Conservation (phyloP, 805 yeast genomes). For the Candida pseudoglaebosa region DNA sequence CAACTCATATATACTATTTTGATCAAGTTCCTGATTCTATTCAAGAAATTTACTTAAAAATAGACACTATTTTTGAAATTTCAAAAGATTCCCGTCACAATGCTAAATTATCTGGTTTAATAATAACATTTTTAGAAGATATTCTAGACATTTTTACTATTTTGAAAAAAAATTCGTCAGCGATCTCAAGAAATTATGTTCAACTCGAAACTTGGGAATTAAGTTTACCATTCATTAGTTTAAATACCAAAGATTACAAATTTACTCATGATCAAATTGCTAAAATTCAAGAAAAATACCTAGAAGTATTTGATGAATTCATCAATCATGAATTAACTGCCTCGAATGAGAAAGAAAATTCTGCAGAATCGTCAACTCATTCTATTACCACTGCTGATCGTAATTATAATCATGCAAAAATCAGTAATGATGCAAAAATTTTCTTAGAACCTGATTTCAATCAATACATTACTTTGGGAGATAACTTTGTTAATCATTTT, state of each 20-base stretch:
- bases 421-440: slow-evolving; percentile 9
- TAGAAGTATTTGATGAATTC: slow-evolving; percentile 34
- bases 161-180: slow-evolving; percentile 28
- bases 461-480: slow-evolving; percentile 37
- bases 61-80: slow-evolving; percentile 28
- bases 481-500: slow-evolving; percentile 39
- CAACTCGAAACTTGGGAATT: slow-evolving; percentile 43
- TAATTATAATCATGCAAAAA: slow-evolving; percentile 10
- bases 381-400: slow-evolving; percentile 11
- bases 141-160: slow-evolving; percentile 27
- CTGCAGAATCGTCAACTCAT: slow-evolving; percentile 7
- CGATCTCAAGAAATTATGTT: slow-evolving; percentile 41
- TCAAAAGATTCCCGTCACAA: slow-evolving; percentile 8
- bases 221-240: slow-evolving; percentile 27
- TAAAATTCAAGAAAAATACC: slow-evolving; percentile 36
- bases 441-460: slow-evolving; percentile 38
- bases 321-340: slow-evolving; percentile 25
- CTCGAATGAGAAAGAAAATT: slow-evolving; percentile 1
- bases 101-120: slow-evolving; percentile 14
- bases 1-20: slow-evolving; percentile 76
- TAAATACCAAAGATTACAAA: slow-evolving; percentile 10
- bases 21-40: slow-evolving; percentile 85
- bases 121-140: slow-evolving; percentile 27
- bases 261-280: slow-evolving; percentile 21
- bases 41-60: slow-evolving; percentile 54